A percentile compares a stretch with the other conserved stretches of the same genome.
Evolutionary conservation across 108 stramenopile species (phyloP).

Genomic region (Skeletonema tropicum): DNA sequence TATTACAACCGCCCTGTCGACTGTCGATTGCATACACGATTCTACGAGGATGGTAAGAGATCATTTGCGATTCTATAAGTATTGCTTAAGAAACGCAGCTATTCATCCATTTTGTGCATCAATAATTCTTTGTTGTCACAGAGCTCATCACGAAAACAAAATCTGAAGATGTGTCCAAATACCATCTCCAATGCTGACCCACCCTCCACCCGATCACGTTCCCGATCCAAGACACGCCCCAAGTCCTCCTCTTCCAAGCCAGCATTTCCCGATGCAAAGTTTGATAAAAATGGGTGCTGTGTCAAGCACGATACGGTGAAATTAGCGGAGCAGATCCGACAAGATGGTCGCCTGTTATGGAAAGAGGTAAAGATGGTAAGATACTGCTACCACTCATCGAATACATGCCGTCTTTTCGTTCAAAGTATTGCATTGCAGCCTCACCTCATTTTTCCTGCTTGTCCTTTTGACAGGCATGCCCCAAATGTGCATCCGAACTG

Average conservation of each 20-base stretch:
- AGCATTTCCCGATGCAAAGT: conserved; percentile 39
- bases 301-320: conserved; percentile 22
- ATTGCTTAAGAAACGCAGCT: neutral
- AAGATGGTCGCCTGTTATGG: conserved; percentile 46
- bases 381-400: neutral
- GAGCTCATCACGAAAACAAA: neutral
- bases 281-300: conserved; percentile 40
- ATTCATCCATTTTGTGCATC: no score
- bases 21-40: no score
- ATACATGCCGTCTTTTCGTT: neutral
- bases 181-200: neutral
- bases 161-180: neutral
- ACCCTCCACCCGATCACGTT: neutral
- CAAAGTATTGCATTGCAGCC: neutral
- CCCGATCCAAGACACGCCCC: neutral
- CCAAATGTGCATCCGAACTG: conserved; percentile 31
- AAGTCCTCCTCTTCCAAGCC: conserved; percentile 10
- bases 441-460: neutral
- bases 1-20: no score
- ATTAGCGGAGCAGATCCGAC: conserved; percentile 40
- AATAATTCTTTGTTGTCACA: neutral
- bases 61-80: no score
- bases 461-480: conserved; percentile 28
- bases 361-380: conserved; percentile 47
- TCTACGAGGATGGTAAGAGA: no score